Evolutionary conservation across 495 filamentous ascomycete species (phyloP).

Genomic region (Aspergillus bertholletiae): DNA sequence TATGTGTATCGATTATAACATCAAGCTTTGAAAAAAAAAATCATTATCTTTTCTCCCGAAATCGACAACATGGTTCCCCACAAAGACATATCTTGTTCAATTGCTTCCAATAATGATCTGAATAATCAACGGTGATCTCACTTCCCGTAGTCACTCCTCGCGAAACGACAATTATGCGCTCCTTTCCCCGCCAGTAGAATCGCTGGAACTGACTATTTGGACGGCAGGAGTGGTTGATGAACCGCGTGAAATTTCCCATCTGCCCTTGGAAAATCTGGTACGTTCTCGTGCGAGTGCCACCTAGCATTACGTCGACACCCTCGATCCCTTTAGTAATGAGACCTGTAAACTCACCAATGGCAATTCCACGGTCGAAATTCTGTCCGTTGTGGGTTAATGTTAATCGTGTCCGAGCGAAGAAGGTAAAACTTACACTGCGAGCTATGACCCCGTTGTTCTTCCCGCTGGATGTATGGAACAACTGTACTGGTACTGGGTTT

Average conservation of each 20-base stretch:
- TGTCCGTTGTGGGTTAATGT: slow-evolving; percentile 1
- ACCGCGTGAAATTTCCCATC: slow-evolving; percentile 41
- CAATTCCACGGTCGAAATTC: slow-evolving; percentile 19
- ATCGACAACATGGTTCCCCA: slow-evolving; percentile 34
- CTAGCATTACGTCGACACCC: slow-evolving; percentile 35
- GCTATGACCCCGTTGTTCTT: slow-evolving; percentile 24
- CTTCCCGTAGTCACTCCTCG: slow-evolving; percentile 31
- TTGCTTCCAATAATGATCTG: slow-evolving; percentile 38
- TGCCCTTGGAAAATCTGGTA: slow-evolving; percentile 27
- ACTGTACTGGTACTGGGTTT: slow-evolving; percentile 9
- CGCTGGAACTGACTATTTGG: slow-evolving; percentile 37
- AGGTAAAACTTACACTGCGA: slow-evolving; percentile 11
- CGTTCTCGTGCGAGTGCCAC: slow-evolving; percentile 13
- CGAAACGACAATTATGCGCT: slow-evolving; percentile 39
- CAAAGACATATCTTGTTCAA: slow-evolving; percentile 39
- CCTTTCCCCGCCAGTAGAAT: slow-evolving; percentile 37
- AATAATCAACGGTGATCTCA: slow-evolving; percentile 44
- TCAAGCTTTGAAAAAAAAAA: neutral
- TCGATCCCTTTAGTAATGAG: slow-evolving; percentile 19
- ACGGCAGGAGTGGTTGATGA: slow-evolving; percentile 39
- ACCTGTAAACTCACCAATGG: slow-evolving; percentile 21
- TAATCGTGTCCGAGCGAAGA: neutral
- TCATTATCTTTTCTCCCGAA: slow-evolving; percentile 8
- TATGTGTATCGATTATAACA: neutral
- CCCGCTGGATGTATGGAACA: slow-evolving; percentile 16